These are phyloP conservation scores for Kwoniella newhampshirensis DNA, from an alignment of 768 basidiomycete genomes.

Conservation along the genomic window DNA sequence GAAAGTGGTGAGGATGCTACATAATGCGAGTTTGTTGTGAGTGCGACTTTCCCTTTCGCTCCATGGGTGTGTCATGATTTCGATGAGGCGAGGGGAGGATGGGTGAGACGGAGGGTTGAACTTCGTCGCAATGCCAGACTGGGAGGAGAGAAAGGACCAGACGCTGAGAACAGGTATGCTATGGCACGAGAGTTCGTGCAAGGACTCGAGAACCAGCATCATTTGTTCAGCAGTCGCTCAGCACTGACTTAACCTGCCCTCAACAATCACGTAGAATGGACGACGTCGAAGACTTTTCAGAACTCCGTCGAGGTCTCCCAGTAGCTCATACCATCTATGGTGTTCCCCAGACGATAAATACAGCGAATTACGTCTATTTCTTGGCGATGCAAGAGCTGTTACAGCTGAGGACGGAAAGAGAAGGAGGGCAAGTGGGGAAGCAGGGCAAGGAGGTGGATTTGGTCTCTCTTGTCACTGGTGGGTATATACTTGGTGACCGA, in stretches of 20 bases:
- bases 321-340: conserved; percentile 97
- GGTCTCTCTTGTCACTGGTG: conserved; percentile 73
- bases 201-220: neutral
- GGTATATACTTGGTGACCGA: conserved; percentile 20
- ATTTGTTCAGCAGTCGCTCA: too few species aligned
- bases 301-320: conserved; percentile 82
- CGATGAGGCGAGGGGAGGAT: neutral
- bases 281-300: conserved; percentile 90
- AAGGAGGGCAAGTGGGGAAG: neutral
- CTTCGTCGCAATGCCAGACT: too few species aligned
- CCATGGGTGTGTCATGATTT: too few species aligned
- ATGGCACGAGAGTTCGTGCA: neutral
- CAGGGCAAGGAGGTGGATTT: conserved; percentile 55
- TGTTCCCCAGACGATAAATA: conserved; percentile 93
- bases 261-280: conserved; percentile 64
- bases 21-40: conserved; percentile 88
- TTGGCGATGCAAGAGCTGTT: conserved; percentile 84
- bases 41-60: conserved; percentile 35
- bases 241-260: too few species aligned
- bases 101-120: neutral
- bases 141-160: too few species aligned
- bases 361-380: conserved; percentile 96
- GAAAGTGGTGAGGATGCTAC: conserved; percentile 85
- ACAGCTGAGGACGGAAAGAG: conserved; percentile 54
- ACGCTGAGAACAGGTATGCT: too few species aligned